These are phyloP conservation scores for Fraxinus paxiana DNA, from an alignment of 305 asterid genomes.

Conservation along the genomic window DNA sequence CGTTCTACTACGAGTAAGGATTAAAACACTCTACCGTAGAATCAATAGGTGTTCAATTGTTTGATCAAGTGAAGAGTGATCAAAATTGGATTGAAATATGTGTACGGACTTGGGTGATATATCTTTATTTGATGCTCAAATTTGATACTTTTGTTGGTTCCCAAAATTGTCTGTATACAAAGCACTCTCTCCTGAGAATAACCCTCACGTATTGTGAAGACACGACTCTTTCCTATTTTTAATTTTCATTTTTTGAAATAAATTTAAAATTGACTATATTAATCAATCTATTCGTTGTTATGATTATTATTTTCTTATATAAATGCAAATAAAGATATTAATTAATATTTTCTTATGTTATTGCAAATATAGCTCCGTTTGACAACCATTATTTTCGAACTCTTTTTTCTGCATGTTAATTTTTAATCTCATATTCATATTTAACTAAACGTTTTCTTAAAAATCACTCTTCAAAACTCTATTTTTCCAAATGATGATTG, in stretches of 20 bases:
- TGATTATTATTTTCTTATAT: background rate
- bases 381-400: background rate
- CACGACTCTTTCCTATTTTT: background rate
- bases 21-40: background rate
- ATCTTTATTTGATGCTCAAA: background rate
- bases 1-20: background rate
- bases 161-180: background rate
- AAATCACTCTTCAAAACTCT: background rate
- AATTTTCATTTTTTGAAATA: background rate
- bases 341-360: background rate
- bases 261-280: background rate
- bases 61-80: background rate
- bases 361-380: background rate
- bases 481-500: background rate
- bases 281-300: background rate
- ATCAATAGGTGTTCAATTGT: background rate
- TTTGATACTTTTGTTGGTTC: background rate
- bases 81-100: background rate
- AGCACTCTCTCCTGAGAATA: background rate
- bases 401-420: background rate
- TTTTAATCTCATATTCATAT: background rate
- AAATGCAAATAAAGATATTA: background rate
- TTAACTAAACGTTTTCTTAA: too few species aligned
- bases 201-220: background rate
- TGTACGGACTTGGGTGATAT: background rate